These are phyloP conservation scores for Perkinsus olseni DNA, from an alignment of 169 alveolate species.

Conservation along the genomic window DNA sequence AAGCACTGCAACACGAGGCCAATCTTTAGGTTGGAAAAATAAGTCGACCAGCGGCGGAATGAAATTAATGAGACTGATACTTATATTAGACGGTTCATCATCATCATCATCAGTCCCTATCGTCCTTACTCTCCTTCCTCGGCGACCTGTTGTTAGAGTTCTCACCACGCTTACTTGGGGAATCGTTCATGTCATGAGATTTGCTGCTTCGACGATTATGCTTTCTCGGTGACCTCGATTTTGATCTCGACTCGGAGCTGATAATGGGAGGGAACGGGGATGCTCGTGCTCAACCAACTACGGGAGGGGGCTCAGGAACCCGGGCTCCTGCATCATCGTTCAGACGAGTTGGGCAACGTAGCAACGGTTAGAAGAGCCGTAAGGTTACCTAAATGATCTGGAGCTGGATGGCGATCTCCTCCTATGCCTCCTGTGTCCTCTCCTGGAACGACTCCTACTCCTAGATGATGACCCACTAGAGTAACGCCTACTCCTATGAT, in stretches of 20 bases:
- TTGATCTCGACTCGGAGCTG: neutral
- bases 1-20: neutral
- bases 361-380: neutral
- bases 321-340: no score
- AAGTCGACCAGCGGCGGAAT: neutral
- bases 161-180: neutral
- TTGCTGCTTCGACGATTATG: neutral
- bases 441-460: neutral
- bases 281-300: neutral
- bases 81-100: neutral
- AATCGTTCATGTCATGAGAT: neutral
- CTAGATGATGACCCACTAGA: neutral
- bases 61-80: neutral
- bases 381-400: neutral
- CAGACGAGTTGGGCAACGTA: no score
- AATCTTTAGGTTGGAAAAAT: neutral
- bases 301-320: no score
- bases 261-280: neutral
- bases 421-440: neutral
- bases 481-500: neutral
- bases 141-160: neutral
- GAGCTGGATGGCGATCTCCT: neutral
- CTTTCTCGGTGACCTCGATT: neutral
- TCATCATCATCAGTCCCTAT: neutral
- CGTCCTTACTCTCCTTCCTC: neutral